These are phyloP conservation scores for Fusarium brevicatenulatum DNA, from an alignment of 2,329 filamentous ascomycete genomes.

Conservation along the genomic window DNA sequence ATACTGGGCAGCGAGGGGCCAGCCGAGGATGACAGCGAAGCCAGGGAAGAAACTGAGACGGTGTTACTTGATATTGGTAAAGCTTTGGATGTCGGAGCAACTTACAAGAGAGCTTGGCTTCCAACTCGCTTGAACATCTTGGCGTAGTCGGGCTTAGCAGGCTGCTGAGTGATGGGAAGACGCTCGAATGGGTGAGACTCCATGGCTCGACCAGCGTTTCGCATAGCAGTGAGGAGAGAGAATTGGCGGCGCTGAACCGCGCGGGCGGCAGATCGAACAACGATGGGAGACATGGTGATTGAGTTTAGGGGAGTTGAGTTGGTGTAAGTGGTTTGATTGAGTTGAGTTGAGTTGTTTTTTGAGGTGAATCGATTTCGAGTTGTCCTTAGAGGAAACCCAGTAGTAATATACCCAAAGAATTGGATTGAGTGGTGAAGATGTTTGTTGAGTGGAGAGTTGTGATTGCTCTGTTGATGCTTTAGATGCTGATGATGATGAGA, in stretches of 20 bases:
- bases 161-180: slow-evolving; percentile 42
- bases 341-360: background rate
- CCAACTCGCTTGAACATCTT: slow-evolving; percentile 47
- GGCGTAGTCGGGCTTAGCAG: slow-evolving; percentile 48
- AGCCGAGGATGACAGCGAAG: slow-evolving; percentile 49
- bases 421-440: slow-evolving; percentile 22
- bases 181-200: slow-evolving; percentile 52
- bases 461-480: slow-evolving; percentile 35
- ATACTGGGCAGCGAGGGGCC: slow-evolving; percentile 47
- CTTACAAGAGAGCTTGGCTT: slow-evolving; percentile 49
- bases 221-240: slow-evolving; percentile 49
- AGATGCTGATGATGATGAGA: slow-evolving; percentile 37
- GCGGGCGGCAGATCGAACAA: slow-evolving; percentile 46
- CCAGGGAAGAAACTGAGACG: slow-evolving; percentile 49
- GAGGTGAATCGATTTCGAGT: slow-evolving; percentile 20
- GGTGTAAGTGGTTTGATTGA: slow-evolving; percentile 25
- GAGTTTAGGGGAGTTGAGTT: slow-evolving; percentile 23
- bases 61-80: slow-evolving; percentile 13
- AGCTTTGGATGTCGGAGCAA: slow-evolving; percentile 3
- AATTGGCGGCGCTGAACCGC: slow-evolving; percentile 48
- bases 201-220: slow-evolving; percentile 47
- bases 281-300: slow-evolving; percentile 44
- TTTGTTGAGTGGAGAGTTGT: slow-evolving; percentile 41
- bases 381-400: slow-evolving; percentile 6
- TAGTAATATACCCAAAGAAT: slow-evolving; percentile 23